Evolutionary conservation across 2,329 filamentous ascomycete species (phyloP).

Genomic region (Penicillium hordei): DNA sequence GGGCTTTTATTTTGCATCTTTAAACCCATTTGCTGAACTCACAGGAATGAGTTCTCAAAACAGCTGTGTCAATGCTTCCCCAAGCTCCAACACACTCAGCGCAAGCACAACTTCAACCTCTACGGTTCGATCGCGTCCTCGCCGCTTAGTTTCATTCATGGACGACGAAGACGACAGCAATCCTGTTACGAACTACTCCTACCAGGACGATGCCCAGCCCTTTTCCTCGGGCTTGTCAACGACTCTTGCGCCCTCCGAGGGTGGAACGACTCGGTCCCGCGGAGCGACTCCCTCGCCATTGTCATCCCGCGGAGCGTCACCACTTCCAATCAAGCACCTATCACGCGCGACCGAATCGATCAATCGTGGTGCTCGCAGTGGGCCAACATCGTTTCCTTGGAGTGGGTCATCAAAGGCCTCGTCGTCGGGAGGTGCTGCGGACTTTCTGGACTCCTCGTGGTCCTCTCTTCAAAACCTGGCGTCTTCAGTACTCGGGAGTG

Average conservation of each 20-base stretch:
- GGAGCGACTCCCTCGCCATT: slow-evolving; percentile 43
- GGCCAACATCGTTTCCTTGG: slow-evolving; percentile 26
- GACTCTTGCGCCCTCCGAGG: slow-evolving; percentile 19
- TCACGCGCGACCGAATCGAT: slow-evolving; percentile 33
- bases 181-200: slow-evolving; percentile 25
- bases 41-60: slow-evolving; percentile 46
- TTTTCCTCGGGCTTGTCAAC: slow-evolving; percentile 35
- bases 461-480: slow-evolving; percentile 51
- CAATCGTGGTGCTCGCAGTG: slow-evolving; percentile 24
- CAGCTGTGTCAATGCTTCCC: slow-evolving; percentile 36
- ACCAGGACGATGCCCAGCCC: slow-evolving; percentile 26
- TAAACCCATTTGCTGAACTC: slow-evolving; percentile 17
- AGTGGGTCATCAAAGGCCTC: slow-evolving; percentile 26
- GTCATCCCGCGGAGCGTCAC: slow-evolving; percentile 38
- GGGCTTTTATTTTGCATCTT: slow-evolving; percentile 25
- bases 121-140: slow-evolving; percentile 45
- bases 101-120: slow-evolving; percentile 38
- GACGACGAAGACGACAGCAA: slow-evolving; percentile 37
- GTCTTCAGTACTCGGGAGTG: slow-evolving; percentile 49
- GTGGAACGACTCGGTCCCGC: slow-evolving; percentile 36
- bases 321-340: slow-evolving; percentile 40
- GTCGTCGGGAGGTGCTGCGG: slow-evolving; percentile 30
- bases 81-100: slow-evolving; percentile 35
- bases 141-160: slow-evolving; percentile 45
- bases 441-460: slow-evolving; percentile 49